phyloP scores from a whole-genome alignment of 345 rosid genomes.

The Salix suchowensis region DNA sequence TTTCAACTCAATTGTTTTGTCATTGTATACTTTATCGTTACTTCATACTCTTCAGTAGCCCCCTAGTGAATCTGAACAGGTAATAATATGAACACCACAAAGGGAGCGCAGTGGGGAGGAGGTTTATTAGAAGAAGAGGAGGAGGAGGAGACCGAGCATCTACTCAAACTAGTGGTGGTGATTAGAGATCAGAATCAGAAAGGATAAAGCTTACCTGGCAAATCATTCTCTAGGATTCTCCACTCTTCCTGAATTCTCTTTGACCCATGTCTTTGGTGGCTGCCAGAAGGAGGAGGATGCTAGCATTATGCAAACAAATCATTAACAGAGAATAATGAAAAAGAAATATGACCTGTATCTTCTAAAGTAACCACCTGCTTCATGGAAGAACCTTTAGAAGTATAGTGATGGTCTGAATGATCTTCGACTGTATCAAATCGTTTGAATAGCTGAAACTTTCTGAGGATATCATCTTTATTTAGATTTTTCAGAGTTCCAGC shows the following conservation, averaged over 20 bases:
- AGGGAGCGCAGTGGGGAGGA: neutral
- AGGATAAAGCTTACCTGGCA: constrained; percentile 56
- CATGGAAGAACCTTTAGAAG: constrained; percentile 26
- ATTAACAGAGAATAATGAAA: neutral
- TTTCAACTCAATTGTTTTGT: neutral
- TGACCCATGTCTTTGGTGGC: constrained; percentile 64
- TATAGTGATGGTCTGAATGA: constrained; percentile 59
- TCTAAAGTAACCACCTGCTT: constrained; percentile 48
- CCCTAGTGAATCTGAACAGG: neutral
- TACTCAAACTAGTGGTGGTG: neutral
- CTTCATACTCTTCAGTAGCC: neutral
- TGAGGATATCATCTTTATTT: constrained; percentile 46
- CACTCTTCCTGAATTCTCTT: constrained; percentile 86
- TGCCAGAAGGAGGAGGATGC: constrained; percentile 15
- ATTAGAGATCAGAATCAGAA: neutral
- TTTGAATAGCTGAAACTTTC: constrained; percentile 53
- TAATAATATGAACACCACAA: neutral
- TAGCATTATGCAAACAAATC: neutral
- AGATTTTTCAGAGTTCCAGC: constrained; percentile 30
- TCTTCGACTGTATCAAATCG: constrained; percentile 74
- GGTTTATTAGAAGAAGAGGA: neutral
- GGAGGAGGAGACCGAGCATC: neutral
- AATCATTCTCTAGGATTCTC: constrained; percentile 75
- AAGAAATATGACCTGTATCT: neutral
- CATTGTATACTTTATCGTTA: too few relatives aligned